Base-by-base conservation (phyloP, 2,329 filamentous ascomycete species). In the Clarireedia sp. region DNA sequence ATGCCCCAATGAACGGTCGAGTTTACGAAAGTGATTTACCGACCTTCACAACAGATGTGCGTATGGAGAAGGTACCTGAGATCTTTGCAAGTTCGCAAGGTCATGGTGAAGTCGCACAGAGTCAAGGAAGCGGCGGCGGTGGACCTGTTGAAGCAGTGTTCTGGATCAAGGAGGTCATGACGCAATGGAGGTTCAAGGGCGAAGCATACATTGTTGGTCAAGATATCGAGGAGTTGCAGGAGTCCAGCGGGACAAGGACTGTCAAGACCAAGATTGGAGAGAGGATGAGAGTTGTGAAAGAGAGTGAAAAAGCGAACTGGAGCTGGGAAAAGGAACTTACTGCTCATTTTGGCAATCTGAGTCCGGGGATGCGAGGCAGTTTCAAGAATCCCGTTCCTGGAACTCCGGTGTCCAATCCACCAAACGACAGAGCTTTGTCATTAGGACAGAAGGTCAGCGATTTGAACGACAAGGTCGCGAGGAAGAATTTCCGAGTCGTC, bases 281-380 rank as follows among this genome's bases (percentile, higher is more conserved):
- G 57, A 73, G 85, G 61, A 90, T 91, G 87, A 75, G 83, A 59
- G 69, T 77, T 51, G 72, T 77, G 8, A 63, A 65, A 5, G 62
- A 64, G 24, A 63, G 67, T 6, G 67, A 67, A 12, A 64, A 63
- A 53, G 62, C 64, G 14, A 45, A 36, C 17, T 68, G 90, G 89
- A 86, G 80, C 62, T 96, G 90, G 86, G 73, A 74, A 47, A 85
- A 76, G 60, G 90, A 96, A 72, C 71, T 96, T 38, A 90, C 88
- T 50, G 88, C 82, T 48, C 89, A 94, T 69, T 97, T 96, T 79
- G 92, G 90, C 19, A 96, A 96, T 70, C 72, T 94, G 63, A 86
- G 81, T 62, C 92, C 92, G 6, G 74, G 76, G 1, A 90, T 96
- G 83, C 79, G 91, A 68, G 87, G 86, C 9, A 55, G 52, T 40